Percentiles rank a stretch among this genome's conserved stretches.
Conservation (phyloP, 352 stramenopile genomes). For the Phytophthora europaea region DNA sequence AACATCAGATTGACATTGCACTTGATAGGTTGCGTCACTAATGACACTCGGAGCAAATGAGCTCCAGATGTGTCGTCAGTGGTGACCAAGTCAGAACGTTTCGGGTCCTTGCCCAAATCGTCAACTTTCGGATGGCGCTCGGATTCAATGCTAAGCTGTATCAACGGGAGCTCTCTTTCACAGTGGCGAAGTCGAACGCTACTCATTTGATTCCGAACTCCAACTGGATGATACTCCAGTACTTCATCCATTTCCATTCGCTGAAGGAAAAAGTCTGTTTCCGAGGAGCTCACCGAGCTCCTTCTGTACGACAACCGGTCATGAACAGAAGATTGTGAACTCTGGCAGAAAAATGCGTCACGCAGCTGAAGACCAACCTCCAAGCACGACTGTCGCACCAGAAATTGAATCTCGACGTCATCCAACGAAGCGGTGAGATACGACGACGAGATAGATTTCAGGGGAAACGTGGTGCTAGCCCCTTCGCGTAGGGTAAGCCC, state of each 20-base stretch:
- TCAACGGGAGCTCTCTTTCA: constrained; percentile 72
- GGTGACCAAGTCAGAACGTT: constrained; percentile 13
- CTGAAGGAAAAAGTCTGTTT: constrained; percentile 69
- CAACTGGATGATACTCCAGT: constrained; percentile 67
- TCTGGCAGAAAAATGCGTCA: constrained; percentile 75
- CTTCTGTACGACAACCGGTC: constrained; percentile 24
- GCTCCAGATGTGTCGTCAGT: constrained; percentile 26
- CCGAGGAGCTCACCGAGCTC: constrained; percentile 31
- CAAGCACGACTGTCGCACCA: constrained; percentile 71
- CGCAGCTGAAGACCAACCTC: constrained; percentile 77
- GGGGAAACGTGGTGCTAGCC: constrained; percentile 5
- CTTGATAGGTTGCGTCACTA: constrained; percentile 86
- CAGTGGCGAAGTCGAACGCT: constrained; percentile 76
- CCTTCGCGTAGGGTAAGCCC: constrained; percentile 22
- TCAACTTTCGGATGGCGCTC: constrained; percentile 34
- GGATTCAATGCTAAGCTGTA: constrained; percentile 74
- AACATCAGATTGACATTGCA: constrained; percentile 84
- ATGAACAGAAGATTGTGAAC: constrained; percentile 23
- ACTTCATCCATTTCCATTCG: constrained; percentile 84
- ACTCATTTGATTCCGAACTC: constrained; percentile 75
- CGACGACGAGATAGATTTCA: constrained; percentile 22
- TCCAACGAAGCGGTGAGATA: constrained; percentile 64
- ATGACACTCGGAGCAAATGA: constrained; percentile 61
- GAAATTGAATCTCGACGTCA: constrained; percentile 77
- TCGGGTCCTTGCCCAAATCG: constrained; percentile 20